phyloP scores from a whole-genome alignment of 2,329 filamentous ascomycete genomes.

The Aspergillus hortae region DNA sequence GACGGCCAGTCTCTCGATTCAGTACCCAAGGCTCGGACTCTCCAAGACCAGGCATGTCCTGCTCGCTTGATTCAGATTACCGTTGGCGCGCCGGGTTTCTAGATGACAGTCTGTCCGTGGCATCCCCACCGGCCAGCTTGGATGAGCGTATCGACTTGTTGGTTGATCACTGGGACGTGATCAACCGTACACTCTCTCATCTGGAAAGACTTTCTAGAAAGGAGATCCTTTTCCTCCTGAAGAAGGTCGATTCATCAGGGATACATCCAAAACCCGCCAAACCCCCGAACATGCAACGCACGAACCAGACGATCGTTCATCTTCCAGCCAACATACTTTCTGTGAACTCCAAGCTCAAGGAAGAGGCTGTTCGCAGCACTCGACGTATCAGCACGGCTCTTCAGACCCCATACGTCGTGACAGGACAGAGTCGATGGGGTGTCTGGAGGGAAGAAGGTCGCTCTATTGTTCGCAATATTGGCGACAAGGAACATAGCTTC shows the following conservation, averaged over 20 bases:
- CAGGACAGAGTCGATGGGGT: conserved; percentile 58
- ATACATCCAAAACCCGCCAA: conserved; percentile 43
- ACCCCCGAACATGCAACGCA: conserved; percentile 46
- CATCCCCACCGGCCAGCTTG: conserved; percentile 45
- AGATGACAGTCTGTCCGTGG: conserved; percentile 42
- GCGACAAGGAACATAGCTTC: conserved; percentile 55
- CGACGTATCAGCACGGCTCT: conserved; percentile 53
- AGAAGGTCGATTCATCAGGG: conserved; percentile 43
- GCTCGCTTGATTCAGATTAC: conserved; percentile 41
- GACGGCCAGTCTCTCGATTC: conserved; percentile 34
- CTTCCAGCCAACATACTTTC: conserved; percentile 49
- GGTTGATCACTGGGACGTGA: conserved; percentile 58
- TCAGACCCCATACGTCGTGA: conserved; percentile 54
- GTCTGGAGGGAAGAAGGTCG: conserved; percentile 60
- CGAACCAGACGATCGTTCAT: conserved; percentile 48
- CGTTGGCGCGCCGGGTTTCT: conserved; percentile 35
- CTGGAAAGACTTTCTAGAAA: conserved; percentile 51
- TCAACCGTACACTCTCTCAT: conserved; percentile 53
- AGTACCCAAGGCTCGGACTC: conserved; percentile 31
- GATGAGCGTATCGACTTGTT: conserved; percentile 55
- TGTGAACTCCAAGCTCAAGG: conserved; percentile 43
- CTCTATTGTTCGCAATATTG: conserved; percentile 54
- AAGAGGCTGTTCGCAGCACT: conserved; percentile 45
- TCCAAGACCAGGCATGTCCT: conserved; percentile 32
- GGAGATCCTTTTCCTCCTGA: conserved; percentile 50